phyloP scores from a whole-genome alignment of 1,284 basidiomycete species.

The Stygiomarasmius scandens region DNA sequence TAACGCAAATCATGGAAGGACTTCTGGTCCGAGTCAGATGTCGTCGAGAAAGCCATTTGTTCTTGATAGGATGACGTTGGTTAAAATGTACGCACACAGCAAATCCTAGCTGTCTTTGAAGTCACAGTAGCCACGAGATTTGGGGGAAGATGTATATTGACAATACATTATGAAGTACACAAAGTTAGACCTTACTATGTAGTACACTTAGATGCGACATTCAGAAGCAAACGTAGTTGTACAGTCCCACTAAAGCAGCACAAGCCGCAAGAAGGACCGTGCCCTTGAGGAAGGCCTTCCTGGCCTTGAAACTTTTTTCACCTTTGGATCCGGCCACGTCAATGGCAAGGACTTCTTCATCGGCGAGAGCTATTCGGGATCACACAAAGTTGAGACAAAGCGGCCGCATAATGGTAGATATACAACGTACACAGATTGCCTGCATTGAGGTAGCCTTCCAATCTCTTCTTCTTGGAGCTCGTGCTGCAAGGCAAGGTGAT shows the following conservation, averaged over 20 bases:
- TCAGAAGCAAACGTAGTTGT: neutral
- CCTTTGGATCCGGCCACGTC: constrained; percentile 37
- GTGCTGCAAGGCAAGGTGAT: constrained; percentile 8
- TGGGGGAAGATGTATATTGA: no score
- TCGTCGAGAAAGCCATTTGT: no score
- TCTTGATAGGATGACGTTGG: no score
- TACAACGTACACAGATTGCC: constrained; percentile 18
- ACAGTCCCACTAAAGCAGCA: neutral
- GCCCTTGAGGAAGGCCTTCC: neutral
- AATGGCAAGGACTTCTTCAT: constrained; percentile 23
- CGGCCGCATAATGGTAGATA: neutral
- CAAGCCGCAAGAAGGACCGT: neutral
- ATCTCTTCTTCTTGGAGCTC: constrained; percentile 20
- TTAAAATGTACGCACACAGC: no score
- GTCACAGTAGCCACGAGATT: no score
- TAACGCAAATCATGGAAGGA: no score
- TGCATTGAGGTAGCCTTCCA: constrained; percentile 20
- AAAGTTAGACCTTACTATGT: no score
- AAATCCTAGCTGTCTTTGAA: no score
- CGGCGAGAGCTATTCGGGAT: constrained; percentile 19
- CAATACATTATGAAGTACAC: no score
- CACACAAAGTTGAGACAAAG: neutral
- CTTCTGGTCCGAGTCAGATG: no score
- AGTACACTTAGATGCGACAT: neutral
- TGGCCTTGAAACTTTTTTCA: neutral